Evolutionary conservation across 2,329 filamentous ascomycete species (phyloP).

Genomic region (Pestalotiopsis sp.): DNA sequence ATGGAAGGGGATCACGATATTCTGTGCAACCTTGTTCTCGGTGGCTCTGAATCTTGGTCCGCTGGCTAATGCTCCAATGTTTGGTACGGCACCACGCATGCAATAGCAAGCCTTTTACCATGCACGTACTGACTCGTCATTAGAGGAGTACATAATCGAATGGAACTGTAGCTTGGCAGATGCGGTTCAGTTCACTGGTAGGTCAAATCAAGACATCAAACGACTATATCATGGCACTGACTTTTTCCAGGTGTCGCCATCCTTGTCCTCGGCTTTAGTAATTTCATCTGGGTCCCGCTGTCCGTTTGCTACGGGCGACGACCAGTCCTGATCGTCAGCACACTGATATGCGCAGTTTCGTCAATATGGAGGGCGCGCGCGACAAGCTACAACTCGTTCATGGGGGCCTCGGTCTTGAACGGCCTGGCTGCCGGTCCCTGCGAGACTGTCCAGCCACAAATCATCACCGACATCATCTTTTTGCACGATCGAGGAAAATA

Average conservation of each 20-base stretch:
- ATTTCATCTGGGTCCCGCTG: slow-evolving; percentile 54
- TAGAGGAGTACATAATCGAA: slow-evolving; percentile 51
- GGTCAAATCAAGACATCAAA: background rate
- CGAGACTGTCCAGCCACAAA: slow-evolving; percentile 61
- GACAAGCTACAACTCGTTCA: slow-evolving; percentile 59
- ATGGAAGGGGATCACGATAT: slow-evolving; percentile 41
- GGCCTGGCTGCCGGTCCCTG: slow-evolving; percentile 63
- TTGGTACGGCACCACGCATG: slow-evolving; percentile 28
- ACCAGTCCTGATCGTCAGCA: slow-evolving; percentile 45
- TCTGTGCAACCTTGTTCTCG: slow-evolving; percentile 35
- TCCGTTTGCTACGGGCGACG: slow-evolving; percentile 47
- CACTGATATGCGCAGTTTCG: slow-evolving; percentile 41
- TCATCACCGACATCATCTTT: slow-evolving; percentile 67
- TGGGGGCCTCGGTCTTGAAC: slow-evolving; percentile 56
- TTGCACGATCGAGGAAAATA: slow-evolving; percentile 63
- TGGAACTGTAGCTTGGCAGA: slow-evolving; percentile 53
- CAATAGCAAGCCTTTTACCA: no score
- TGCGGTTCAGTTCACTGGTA: slow-evolving; percentile 46
- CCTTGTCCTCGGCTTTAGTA: slow-evolving; percentile 47
- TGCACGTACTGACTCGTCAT: slow-evolving; percentile 29
- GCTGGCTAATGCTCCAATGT: slow-evolving; percentile 53
- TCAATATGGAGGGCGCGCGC: slow-evolving; percentile 57
- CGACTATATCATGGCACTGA: background rate
- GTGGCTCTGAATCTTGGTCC: slow-evolving; percentile 42
- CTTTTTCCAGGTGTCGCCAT: slow-evolving; percentile 39